Base-by-base conservation (phyloP, 257 asterid species). In the Salvia hispanica region DNA sequence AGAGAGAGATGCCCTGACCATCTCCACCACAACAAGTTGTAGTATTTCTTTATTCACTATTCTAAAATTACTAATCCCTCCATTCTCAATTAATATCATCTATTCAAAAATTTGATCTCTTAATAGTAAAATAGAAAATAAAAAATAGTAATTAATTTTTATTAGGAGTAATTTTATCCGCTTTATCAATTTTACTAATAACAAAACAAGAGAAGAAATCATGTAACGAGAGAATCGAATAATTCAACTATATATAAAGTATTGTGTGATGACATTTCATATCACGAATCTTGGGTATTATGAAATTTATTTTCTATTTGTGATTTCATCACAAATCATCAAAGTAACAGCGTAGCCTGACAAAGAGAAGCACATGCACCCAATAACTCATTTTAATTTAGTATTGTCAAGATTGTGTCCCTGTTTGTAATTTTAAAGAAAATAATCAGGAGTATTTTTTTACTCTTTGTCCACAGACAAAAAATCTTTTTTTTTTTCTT, bases 1-100 rank as follows among this genome's bases (percentile, higher is more conserved):
- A 25, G 31, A 25, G 71, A 78, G 80, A 81, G 90, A 85, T 82
- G 94, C 86, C 84, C 86, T 87, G 78, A 80, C 80, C 88, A 83
- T 70, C 68, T 81, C 81, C 96, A 82, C 83, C 74, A 50, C 69
- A 48, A 44, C 62, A 70, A 25, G 0, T 25, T 0, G 25, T 0
- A 21, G 25, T 21, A 50, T 40, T 37, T 12, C 13, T 58, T 65
- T 50, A 44, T 25, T 25, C 40, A 55, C n/a, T 6, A 25, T 25
- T 25, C 31, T 25, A 25, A 34, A 34, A 34, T 34, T 5, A 34
- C 39, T 3, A 34, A 34, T 34, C 5, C 37, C 5, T 25, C 31
- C 31, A 1, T 25, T 25, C 31, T 0, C 31, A 25, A 25, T 25
- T 25, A 25, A 1, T 25, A 18, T 25, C 31, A 25, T 25, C 31